phyloP scores from a whole-genome alignment of 129 eudicot genomes.

The Glebionis coronaria region DNA sequence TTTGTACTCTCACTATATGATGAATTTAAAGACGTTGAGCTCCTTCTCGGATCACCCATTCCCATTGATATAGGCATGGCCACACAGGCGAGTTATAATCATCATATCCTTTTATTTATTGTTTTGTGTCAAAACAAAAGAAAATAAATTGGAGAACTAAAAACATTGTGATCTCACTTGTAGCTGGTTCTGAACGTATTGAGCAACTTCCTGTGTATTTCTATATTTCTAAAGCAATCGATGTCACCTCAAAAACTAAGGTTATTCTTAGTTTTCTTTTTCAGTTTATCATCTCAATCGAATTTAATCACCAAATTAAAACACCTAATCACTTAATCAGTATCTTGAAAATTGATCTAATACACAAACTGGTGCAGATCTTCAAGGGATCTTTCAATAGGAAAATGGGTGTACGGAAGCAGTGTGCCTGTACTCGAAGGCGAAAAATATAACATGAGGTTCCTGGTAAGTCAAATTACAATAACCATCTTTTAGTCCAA shows the following conservation, averaged over 20 bases:
- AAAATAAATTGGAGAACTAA: too few relatives aligned
- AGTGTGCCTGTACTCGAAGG: too few relatives aligned
- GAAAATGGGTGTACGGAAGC: constrained; percentile 66
- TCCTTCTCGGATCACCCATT: constrained; percentile 66
- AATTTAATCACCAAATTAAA: background rate
- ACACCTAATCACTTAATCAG: background rate
- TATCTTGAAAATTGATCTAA: background rate
- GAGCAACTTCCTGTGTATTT: constrained; percentile 84
- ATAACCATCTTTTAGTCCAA: too few relatives aligned
- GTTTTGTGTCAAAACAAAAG: background rate
- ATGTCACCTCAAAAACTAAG: constrained; percentile 60
- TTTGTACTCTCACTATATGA: too few relatives aligned
- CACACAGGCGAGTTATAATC: constrained; percentile 48
- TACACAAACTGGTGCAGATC: too few relatives aligned
- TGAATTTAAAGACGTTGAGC: constrained; percentile 47
- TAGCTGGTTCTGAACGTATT: constrained; percentile 59
- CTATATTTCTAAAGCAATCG: constrained; percentile 59
- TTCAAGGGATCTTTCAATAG: constrained; percentile 54
- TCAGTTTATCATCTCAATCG: background rate
- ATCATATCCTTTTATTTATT: background rate
- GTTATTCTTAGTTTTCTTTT: constrained; percentile 24
- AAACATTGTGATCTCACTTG: background rate
- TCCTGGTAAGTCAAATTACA: too few relatives aligned
- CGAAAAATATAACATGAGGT: too few relatives aligned
- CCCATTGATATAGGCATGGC: constrained; percentile 56